Evolutionary conservation across 2,329 filamentous ascomycete genomes (phyloP).

Genomic region (Fragosphaeria purpurea): DNA sequence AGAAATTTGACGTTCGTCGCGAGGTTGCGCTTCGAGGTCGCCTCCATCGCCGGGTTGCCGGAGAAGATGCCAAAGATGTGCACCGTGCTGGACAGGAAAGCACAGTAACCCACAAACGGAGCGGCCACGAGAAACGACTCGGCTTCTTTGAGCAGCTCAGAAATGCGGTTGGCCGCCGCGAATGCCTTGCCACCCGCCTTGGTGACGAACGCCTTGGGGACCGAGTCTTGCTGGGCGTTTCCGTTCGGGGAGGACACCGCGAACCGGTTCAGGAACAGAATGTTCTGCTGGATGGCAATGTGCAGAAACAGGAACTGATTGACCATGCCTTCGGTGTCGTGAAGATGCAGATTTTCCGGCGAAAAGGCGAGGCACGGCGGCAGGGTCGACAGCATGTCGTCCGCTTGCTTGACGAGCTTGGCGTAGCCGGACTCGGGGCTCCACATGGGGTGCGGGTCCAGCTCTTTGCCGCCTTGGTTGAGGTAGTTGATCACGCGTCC

Average conservation of each 20-base stretch:
- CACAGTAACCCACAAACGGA: conserved; percentile 90
- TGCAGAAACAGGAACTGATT: conserved; percentile 93
- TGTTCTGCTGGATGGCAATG: conserved; percentile 79
- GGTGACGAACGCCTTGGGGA: conserved; percentile 68
- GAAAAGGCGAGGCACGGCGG: conserved; percentile 66
- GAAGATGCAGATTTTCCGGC: conserved; percentile 70
- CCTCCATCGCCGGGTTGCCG: conserved; percentile 65
- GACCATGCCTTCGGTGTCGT: conserved; percentile 73
- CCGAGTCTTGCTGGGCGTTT: conserved; percentile 50
- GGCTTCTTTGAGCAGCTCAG: conserved; percentile 69
- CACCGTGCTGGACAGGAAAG: conserved; percentile 87
- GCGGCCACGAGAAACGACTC: conserved; percentile 74
- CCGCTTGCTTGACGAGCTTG: conserved; percentile 58
- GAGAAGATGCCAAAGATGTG: conserved; percentile 90
- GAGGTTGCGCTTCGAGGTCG: conserved; percentile 71
- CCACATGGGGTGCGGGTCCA: conserved; percentile 72
- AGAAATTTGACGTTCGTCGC: conserved; percentile 83
- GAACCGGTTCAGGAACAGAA: conserved; percentile 82
- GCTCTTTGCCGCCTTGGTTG: conserved; percentile 78
- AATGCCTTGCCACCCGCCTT: conserved; percentile 68
- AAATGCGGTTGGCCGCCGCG: conserved; percentile 77
- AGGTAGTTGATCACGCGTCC: conserved; percentile 82
- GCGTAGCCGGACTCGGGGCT: conserved; percentile 67
- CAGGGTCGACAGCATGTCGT: conserved; percentile 58
- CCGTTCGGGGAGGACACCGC: conserved; percentile 62